These are phyloP conservation scores for Vinca major DNA, from an alignment of 305 asterid genomes.

Conservation along the genomic window DNA sequence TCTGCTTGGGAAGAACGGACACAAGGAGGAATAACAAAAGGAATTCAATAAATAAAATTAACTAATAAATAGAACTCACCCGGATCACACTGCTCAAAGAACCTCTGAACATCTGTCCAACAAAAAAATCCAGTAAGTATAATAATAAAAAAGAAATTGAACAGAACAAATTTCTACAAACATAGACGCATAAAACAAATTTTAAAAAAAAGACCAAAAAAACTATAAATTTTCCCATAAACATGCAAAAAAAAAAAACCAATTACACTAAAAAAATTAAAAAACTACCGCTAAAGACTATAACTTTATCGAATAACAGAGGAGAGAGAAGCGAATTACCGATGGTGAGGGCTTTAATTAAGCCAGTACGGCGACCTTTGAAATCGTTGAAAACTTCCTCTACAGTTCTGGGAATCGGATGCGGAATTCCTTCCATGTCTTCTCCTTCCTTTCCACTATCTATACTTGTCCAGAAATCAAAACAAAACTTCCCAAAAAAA, in stretches of 20 bases:
- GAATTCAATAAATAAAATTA: too few relatives aligned
- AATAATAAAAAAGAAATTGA: neutral
- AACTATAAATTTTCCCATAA: too few relatives aligned
- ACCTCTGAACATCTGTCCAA: constrained; percentile 32
- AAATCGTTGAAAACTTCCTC: constrained; percentile 76
- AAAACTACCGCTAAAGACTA: neutral
- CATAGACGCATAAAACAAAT: neutral
- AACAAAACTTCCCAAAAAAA: constrained; percentile 4
- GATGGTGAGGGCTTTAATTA: constrained; percentile 69
- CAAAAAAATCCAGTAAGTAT: neutral
- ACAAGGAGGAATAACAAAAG: too few relatives aligned
- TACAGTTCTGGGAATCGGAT: constrained; percentile 52
- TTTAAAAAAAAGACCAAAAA: too few relatives aligned
- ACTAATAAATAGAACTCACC: constrained; percentile 21
- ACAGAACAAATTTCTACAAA: neutral
- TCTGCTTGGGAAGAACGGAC: too few relatives aligned
- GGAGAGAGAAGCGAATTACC: constrained; percentile 26
- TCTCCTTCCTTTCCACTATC: constrained; percentile 5
- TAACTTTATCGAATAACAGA: neutral
- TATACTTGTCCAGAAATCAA: constrained; percentile 10
- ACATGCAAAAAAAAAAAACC: neutral
- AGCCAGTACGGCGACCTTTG: constrained; percentile 60
- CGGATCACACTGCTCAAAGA: constrained; percentile 37
- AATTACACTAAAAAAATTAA: neutral
- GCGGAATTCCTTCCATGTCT: constrained; percentile 43